Evolutionary conservation across 768 basidiomycete species (phyloP).

Genomic region (Flagelloscypha sp.): DNA sequence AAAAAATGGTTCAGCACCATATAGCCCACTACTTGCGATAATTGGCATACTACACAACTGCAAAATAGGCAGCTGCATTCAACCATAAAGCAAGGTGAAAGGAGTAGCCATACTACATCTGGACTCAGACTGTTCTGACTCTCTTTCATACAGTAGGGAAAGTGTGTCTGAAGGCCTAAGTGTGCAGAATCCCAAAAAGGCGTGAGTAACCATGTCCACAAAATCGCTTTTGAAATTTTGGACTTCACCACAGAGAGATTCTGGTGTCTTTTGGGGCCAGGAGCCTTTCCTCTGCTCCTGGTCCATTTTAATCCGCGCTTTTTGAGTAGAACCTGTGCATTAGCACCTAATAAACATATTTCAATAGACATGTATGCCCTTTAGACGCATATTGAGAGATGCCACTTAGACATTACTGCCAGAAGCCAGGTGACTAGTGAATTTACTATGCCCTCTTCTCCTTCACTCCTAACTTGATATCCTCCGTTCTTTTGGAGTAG

Average conservation of each 20-base stretch:
- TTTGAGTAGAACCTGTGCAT: background rate
- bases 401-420: conserved; percentile 1
- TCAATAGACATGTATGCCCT: conserved; percentile 1
- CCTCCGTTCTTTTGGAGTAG: background rate
- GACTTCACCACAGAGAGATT: conserved; percentile 10
- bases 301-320: background rate
- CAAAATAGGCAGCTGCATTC: too few species aligned
- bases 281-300: conserved; percentile 9
- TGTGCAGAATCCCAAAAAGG: conserved; percentile 16
- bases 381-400: conserved; percentile 3
- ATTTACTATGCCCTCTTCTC: too few species aligned
- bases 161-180: conserved; percentile 17
- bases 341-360: conserved; percentile 1
- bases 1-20: too few species aligned
- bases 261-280: conserved; percentile 15
- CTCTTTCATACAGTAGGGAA: conserved; percentile 25
- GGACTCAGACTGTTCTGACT: too few species aligned
- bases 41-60: too few species aligned
- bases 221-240: conserved; percentile 16
- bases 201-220: conserved; percentile 23
- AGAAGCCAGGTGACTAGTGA: background rate
- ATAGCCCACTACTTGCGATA: too few species aligned
- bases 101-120: too few species aligned
- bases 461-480: too few species aligned
- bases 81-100: too few species aligned